Conservation (phyloP, 805 yeast species). For the Monosporozyma solicola region DNA sequence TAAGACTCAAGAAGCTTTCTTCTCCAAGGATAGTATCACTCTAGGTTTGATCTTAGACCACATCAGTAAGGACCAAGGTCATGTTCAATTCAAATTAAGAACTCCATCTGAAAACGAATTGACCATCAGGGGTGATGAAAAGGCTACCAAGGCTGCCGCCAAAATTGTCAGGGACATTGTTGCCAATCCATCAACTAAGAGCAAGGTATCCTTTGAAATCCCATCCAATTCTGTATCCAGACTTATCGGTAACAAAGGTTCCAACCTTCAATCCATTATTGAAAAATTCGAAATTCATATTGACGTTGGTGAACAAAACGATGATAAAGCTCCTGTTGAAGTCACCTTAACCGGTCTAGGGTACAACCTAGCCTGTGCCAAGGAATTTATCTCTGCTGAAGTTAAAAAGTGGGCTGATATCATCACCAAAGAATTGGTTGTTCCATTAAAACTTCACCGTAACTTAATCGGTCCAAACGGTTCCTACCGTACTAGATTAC, state of each 20-base stretch:
- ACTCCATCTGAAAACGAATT: conserved; percentile 44
- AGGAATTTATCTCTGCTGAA: conserved; percentile 44
- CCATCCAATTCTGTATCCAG: conserved; percentile 65
- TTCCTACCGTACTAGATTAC: conserved; percentile 70
- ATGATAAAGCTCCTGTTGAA: conserved; percentile 30
- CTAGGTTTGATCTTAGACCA: conserved; percentile 27
- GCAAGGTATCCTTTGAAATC: conserved; percentile 41
- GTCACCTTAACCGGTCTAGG: conserved; percentile 69
- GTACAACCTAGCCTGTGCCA: conserved; percentile 68
- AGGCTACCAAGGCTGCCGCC: conserved; percentile 41
- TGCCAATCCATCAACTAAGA: conserved; percentile 18
- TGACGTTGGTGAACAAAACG: conserved; percentile 53
- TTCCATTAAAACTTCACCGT: conserved; percentile 74
- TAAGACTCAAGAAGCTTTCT: conserved; percentile 43
- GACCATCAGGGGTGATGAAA: conserved; percentile 58
- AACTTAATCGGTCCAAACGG: conserved; percentile 80
- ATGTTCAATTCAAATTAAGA: conserved; percentile 42
- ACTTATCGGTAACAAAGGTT: conserved; percentile 85
- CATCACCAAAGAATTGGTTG: conserved; percentile 48
- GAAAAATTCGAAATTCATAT: conserved; percentile 69
- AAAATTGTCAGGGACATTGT: conserved; percentile 31
- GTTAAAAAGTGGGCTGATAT: conserved; percentile 82
- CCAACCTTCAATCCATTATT: conserved; percentile 55
- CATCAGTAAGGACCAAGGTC: conserved; percentile 29
- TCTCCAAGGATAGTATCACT: conserved; percentile 14